Conservation (phyloP, 2,329 filamentous ascomycete genomes). For the Exophiala sideris region DNA sequence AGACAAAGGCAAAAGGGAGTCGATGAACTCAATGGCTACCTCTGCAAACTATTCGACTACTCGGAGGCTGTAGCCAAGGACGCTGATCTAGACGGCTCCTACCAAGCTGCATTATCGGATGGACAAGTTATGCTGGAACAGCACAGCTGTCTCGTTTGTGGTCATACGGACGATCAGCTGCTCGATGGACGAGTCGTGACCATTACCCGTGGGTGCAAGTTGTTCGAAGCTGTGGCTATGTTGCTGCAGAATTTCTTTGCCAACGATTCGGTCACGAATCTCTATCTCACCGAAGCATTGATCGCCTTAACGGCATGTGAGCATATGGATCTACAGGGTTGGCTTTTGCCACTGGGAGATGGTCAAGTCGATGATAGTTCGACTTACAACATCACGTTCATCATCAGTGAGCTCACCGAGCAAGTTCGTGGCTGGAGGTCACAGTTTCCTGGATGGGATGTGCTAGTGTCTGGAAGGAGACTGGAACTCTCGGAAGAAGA, state of each 20-base stretch:
- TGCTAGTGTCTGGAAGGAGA: slow-evolving; percentile 64
- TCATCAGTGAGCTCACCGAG: slow-evolving; percentile 59
- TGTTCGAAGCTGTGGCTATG: slow-evolving; percentile 51
- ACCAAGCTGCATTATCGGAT: slow-evolving; percentile 43
- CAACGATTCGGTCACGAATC: slow-evolving; percentile 87
- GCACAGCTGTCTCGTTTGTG: slow-evolving; percentile 26
- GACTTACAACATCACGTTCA: slow-evolving; percentile 46
- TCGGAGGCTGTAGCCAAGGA: slow-evolving; percentile 38
- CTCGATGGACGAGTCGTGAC: slow-evolving; percentile 34
- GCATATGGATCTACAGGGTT: slow-evolving; percentile 82
- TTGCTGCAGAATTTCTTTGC: slow-evolving; percentile 78
- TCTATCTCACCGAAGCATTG: slow-evolving; percentile 79
- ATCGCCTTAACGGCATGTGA: slow-evolving; percentile 81
- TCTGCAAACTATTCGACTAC: slow-evolving; percentile 38
- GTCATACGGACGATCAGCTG: slow-evolving; percentile 50
- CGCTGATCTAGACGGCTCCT: slow-evolving; percentile 40
- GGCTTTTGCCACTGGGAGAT: slow-evolving; percentile 60
- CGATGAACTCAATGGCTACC: slow-evolving; percentile 41
- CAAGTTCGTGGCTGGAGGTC: slow-evolving; percentile 62
- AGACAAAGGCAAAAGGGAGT: slow-evolving; percentile 55
- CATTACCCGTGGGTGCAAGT: slow-evolving; percentile 23
- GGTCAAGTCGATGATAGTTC: slow-evolving; percentile 37
- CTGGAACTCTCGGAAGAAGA: slow-evolving; percentile 47
- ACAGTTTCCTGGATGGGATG: slow-evolving; percentile 68
- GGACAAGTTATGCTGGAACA: slow-evolving; percentile 27